A percentile compares a stretch with the other conserved stretches of the same genome.
phyloP scores from a whole-genome alignment of 805 yeast genomes.

The Wickerhamomyces chaumierensis region DNA sequence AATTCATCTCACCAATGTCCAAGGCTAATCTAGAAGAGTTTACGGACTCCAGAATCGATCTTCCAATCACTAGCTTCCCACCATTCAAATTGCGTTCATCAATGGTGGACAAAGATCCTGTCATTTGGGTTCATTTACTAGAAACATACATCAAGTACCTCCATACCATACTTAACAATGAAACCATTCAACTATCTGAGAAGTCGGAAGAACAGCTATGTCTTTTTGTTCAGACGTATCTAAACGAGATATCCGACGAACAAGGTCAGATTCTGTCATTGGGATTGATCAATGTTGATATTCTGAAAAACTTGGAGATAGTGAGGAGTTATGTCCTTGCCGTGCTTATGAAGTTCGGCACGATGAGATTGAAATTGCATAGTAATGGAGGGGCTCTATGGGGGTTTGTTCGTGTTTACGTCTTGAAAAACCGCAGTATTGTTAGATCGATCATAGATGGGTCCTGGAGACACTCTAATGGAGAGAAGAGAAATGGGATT shows the following conservation, averaged over 20 bases:
- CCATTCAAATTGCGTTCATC: slow-evolving; percentile 67
- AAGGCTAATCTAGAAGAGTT: not conserved
- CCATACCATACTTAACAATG: slow-evolving; percentile 21
- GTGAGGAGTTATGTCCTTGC: slow-evolving; percentile 31
- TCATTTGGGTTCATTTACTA: slow-evolving; percentile 66
- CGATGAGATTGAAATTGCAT: slow-evolving; percentile 43
- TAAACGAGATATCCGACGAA: slow-evolving; percentile 53
- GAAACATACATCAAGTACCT: slow-evolving; percentile 52
- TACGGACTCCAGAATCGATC: slow-evolving; percentile 15
- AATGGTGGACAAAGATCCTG: slow-evolving; percentile 75
- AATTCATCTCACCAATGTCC: no score
- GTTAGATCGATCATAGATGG: slow-evolving; percentile 51
- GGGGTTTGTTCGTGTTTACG: slow-evolving; percentile 51
- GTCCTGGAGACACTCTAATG: slow-evolving; percentile 12
- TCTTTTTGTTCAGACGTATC: slow-evolving; percentile 42
- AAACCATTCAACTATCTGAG: slow-evolving; percentile 30
- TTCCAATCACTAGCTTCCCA: slow-evolving; percentile 62
- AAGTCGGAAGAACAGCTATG: slow-evolving; percentile 49
- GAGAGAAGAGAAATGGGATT: slow-evolving; percentile 17
- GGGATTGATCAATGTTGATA: slow-evolving; percentile 66
- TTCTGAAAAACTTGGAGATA: slow-evolving; percentile 36
- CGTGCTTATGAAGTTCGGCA: slow-evolving; percentile 43
- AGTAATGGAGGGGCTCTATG: slow-evolving; percentile 46
- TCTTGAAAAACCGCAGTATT: slow-evolving; percentile 26
- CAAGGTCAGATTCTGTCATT: slow-evolving; percentile 49